Conservation (phyloP, 129 eudicot species). For the Saussurea involucrata region DNA sequence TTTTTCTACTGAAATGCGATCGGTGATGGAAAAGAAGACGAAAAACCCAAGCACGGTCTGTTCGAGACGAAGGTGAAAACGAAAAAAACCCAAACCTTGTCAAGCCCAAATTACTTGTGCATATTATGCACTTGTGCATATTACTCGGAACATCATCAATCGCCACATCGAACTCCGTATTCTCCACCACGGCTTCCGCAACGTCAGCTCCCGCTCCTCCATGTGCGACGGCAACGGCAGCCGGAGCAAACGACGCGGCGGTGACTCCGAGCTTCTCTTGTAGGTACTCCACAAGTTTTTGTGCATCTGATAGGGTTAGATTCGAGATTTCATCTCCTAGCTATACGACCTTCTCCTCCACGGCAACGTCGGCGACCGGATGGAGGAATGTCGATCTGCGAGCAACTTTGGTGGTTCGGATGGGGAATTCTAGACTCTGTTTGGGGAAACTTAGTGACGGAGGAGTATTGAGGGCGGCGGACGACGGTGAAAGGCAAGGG, state of each 20-base stretch:
- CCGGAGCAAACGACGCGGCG: constrained; percentile 71
- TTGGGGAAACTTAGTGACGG: constrained; percentile 37
- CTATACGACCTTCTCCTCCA: constrained; percentile 51
- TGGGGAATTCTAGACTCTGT: constrained; percentile 40
- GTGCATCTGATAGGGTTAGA: constrained; percentile 74
- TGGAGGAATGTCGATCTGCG: constrained; percentile 54
- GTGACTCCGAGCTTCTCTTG: constrained; percentile 82
- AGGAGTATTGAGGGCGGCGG: constrained; percentile 11
- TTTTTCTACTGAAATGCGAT: no score
- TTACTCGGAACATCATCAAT: constrained; percentile 88
- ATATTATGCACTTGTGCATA: no score
- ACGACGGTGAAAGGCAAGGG: constrained; percentile 23
- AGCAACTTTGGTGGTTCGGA: constrained; percentile 40
- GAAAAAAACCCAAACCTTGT: no score
- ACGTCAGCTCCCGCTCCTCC: constrained; percentile 54
- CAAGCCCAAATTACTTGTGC: no score
- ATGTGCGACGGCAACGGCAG: constrained; percentile 53
- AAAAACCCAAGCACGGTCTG: no score
- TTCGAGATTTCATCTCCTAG: constrained; percentile 68
- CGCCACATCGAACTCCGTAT: constrained; percentile 88
- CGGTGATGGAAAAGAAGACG: no score
- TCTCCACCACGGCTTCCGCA: constrained; percentile 67
- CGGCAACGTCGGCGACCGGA: constrained; percentile 69
- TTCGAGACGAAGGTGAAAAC: no score
- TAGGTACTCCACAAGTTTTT: constrained; percentile 71